Evolutionary conservation across 179 eudicot species (phyloP).

Genomic region (Silene vulgaris): DNA sequence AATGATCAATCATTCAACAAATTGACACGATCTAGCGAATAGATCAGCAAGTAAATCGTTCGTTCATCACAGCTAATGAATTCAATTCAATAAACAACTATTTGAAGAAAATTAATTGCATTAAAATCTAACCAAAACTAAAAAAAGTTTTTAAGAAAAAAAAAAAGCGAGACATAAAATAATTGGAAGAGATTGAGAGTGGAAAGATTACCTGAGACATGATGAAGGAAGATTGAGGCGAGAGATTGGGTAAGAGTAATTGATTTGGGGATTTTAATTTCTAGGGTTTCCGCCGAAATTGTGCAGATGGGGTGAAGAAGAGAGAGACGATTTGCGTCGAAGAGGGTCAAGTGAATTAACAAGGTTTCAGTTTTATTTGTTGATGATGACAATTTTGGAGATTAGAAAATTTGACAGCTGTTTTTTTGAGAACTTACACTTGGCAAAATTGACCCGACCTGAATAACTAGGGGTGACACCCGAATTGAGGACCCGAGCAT

Average conservation of each 20-base stretch:
- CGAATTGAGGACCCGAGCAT: too few relatives aligned
- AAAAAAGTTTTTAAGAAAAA: background rate
- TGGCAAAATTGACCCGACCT: too few relatives aligned
- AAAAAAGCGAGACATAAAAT: background rate
- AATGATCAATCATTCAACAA: background rate
- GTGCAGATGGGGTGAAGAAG: background rate
- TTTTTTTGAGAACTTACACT: background rate
- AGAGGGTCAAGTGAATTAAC: background rate
- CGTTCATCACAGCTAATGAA: background rate
- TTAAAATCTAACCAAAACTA: background rate
- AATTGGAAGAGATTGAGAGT: background rate
- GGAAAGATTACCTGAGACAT: constrained; percentile 36
- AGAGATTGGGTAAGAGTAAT: background rate
- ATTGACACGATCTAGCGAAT: background rate
- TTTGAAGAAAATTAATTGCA: background rate
- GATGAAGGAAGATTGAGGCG: background rate
- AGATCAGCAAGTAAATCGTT: constrained; percentile 11
- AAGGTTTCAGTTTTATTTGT: background rate
- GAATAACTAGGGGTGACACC: too few relatives aligned
- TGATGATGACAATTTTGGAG: background rate
- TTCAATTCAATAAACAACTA: background rate
- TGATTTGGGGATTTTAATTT: background rate
- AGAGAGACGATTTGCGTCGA: background rate
- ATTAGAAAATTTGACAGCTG: background rate
- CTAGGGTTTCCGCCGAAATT: constrained; percentile 29